Evolutionary conservation across 2,329 filamentous ascomycete genomes (phyloP), one percentile per base, ranked within the genome.

Genomic region (Colletotrichum lupini): DNA sequence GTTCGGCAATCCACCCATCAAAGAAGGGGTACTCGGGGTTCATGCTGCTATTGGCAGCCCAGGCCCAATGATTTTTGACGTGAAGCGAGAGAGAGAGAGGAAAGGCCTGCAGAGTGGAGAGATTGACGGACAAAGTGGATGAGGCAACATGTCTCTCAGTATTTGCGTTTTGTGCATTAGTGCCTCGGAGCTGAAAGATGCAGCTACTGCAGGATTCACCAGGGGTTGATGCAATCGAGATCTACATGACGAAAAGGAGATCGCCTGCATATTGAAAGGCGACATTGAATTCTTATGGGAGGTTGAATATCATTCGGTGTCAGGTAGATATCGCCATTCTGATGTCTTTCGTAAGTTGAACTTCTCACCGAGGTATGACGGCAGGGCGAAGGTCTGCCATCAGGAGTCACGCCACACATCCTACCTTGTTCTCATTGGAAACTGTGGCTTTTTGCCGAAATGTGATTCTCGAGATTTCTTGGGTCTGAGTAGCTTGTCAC

Each of bases 111-210:
- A 55, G 22, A 55, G 22, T 28, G 52, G 22, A 55, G 52, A 26
- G 22, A 55, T 14, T 22, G 16, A 55, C 14, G 24, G 32, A 24
- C n/a, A 42, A 35, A 28, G 32, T 42, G 24, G 22, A 28, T 46
- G 52, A 57, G 52, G 62, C 49, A 65, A 42, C 26, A 53, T 60
- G 55, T 67, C 49, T 67, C 64, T 67, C 9, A 19, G 16, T 67
- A 67, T 67, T 67, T 67, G 65, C 42, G 46, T 53, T 67, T 67
- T 22, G 8, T 67, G 65, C 65, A 67, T 67, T 67, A 67, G 65
- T 52, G 57, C 19, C 53, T 19, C 37, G n/a, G 35, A 62, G 65
- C 69, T 72, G 69, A 68, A 57, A 56, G 32, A 28, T 42, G 24
- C 26, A 28, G 30, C 22, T 30, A 52, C 46, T 7, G 28, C 52